Percentiles rank a stretch among this genome's conserved stretches.
Evolutionary conservation across 805 yeast species (phyloP).

Genomic region (Yarrowia bubula): DNA sequence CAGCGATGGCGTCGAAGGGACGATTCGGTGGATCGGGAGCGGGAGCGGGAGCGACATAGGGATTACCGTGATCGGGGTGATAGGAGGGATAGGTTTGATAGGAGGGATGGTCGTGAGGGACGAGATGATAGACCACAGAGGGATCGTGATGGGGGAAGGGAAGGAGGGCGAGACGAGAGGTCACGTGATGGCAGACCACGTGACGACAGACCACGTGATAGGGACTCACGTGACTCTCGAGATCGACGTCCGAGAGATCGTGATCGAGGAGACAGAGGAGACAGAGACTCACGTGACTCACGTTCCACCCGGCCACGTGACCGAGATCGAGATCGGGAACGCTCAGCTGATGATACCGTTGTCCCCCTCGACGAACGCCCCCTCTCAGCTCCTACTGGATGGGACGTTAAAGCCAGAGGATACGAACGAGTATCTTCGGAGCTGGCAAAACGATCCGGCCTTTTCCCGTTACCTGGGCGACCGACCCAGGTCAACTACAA

Average conservation of each 20-base stretch:
- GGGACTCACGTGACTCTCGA: conserved; percentile 23
- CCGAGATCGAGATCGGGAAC: conserved; percentile 34
- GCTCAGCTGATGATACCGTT: conserved; percentile 7
- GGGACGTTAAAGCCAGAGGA: conserved; percentile 63
- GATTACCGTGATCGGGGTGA: conserved; percentile 27
- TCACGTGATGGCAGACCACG: not conserved
- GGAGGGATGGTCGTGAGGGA: not conserved
- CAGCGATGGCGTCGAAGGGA: conserved; percentile 14
- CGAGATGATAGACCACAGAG: not conserved
- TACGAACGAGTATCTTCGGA: conserved; percentile 73
- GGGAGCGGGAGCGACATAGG: conserved; percentile 11
- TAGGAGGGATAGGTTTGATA: conserved; percentile 27
- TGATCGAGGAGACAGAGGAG: conserved; percentile 31
- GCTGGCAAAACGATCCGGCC: conserved; percentile 73
- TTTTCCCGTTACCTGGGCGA: conserved; percentile 62
- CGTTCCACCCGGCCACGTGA: conserved; percentile 31
- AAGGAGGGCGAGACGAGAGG: not conserved
- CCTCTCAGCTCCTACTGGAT: not conserved
- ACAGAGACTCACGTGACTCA: conserved; percentile 30
- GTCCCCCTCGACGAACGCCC: conserved; percentile 1
- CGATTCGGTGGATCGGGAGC: conserved; percentile 14
- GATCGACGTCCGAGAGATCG: conserved; percentile 31
- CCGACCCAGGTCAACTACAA: conserved; percentile 38
- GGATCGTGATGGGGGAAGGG: not conserved
- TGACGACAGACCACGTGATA: conserved; percentile 29